Evolutionary conservation across 257 asterid species (phyloP).

Genomic region (Solanum pinnatisectum): DNA sequence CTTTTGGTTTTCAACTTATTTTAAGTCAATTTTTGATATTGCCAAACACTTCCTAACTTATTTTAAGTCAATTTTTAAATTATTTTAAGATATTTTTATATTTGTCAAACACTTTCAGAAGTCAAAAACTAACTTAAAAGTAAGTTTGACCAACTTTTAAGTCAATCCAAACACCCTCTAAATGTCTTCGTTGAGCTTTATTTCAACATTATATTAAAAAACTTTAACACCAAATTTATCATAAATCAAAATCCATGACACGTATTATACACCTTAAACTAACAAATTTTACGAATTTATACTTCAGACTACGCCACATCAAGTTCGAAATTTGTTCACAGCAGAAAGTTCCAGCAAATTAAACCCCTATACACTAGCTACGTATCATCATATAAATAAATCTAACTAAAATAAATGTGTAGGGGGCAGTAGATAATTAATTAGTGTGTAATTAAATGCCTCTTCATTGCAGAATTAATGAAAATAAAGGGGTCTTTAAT

Average conservation of each 20-base stretch:
- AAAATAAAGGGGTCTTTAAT: background rate
- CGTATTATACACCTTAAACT: accelerated
- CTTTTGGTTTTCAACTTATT: no score
- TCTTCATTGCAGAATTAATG: background rate
- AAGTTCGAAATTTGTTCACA: background rate
- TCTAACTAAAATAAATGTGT: background rate
- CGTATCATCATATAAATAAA: background rate
- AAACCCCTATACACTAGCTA: background rate
- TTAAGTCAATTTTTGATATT: no score
- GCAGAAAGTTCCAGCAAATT: background rate
- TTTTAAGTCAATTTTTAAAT: no score
- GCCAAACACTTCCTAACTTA: no score
- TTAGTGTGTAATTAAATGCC: background rate
- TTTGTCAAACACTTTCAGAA: no score
- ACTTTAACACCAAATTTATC: background rate
- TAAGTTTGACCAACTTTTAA: no score
- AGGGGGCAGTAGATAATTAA: background rate
- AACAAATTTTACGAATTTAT: background rate
- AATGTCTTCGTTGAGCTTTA: background rate
- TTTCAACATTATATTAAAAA: background rate
- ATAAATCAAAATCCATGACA: background rate
- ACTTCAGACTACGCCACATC: background rate
- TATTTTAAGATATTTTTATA: no score
- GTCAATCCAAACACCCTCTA: no score
- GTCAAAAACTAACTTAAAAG: no score